Percentiles rank a stretch among this genome's conserved stretches.
These are phyloP conservation scores for Tetraselmis striata DNA, from an alignment of 139 green algal species.

Conservation along the genomic window DNA sequence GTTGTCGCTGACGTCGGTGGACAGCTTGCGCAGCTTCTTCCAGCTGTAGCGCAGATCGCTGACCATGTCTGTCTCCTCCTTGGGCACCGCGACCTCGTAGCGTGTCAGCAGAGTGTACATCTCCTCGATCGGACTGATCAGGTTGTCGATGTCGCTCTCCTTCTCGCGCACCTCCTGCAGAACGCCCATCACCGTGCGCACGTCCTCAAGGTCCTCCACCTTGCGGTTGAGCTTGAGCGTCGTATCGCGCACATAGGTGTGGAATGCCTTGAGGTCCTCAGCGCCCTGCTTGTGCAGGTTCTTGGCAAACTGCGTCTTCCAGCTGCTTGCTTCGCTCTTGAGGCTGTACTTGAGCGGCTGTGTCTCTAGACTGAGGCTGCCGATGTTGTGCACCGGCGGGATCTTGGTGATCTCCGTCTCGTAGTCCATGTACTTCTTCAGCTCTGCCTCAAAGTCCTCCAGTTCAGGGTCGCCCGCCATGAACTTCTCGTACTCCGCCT, in stretches of 20 bases:
- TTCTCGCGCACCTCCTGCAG: slow-evolving; percentile 80
- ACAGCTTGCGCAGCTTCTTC: slow-evolving; percentile 83
- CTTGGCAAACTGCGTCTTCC: slow-evolving; percentile 88
- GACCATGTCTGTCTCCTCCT: slow-evolving; percentile 86
- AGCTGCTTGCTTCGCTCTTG: slow-evolving; percentile 72
- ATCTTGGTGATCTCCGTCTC: slow-evolving; percentile 62
- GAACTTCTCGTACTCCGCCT: slow-evolving; percentile 81
- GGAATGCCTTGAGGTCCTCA: slow-evolving; percentile 75
- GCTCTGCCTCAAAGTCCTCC: slow-evolving; percentile 36
- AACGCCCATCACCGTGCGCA: slow-evolving; percentile 70
- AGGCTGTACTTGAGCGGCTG: slow-evolving; percentile 78
- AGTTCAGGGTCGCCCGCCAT: slow-evolving; percentile 56
- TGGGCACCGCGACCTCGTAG: slow-evolving; percentile 83
- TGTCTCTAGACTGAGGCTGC: slow-evolving; percentile 73
- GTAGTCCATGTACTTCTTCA: slow-evolving; percentile 48
- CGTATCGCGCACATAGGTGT: slow-evolving; percentile 80
- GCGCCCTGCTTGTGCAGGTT: slow-evolving; percentile 82
- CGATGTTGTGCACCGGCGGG: slow-evolving; percentile 73
- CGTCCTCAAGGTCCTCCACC: slow-evolving; percentile 77
- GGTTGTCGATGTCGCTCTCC: slow-evolving; percentile 77
- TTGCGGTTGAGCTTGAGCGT: slow-evolving; percentile 75
- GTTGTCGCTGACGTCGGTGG: slow-evolving; percentile 71
- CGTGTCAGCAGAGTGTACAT: slow-evolving; percentile 83
- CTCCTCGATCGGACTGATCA: slow-evolving; percentile 87
- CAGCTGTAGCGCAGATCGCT: slow-evolving; percentile 80